Percentiles rank a stretch among this genome's conserved stretches.
Conservation (phyloP, 345 rosid species). For the Populus pruinosa region DNA sequence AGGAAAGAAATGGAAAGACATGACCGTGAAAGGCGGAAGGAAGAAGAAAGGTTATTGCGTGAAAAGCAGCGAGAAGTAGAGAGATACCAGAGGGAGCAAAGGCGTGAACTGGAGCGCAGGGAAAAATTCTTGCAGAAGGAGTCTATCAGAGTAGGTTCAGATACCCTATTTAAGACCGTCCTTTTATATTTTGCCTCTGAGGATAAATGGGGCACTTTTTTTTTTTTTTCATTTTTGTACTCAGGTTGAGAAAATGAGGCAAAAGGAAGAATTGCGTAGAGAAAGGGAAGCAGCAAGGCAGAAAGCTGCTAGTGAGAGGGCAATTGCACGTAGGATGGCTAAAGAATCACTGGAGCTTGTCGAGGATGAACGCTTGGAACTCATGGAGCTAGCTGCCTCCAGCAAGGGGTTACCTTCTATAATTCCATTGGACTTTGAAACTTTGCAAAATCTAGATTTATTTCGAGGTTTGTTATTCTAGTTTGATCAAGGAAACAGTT, state of each 20-base stretch:
- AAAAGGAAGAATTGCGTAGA: conserved; percentile 76
- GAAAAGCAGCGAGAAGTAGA: conserved; percentile 92
- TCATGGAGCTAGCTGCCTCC: conserved; percentile 78
- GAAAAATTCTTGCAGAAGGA: conserved; percentile 84
- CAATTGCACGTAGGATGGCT: conserved; percentile 82
- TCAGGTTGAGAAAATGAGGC: conserved; percentile 82
- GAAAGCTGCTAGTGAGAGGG: conserved; percentile 87
- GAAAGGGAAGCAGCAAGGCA: conserved; percentile 76
- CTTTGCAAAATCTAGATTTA: conserved; percentile 65
- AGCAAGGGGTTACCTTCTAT: conserved; percentile 66
- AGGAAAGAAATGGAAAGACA: conserved; percentile 85
- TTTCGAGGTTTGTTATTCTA: conserved; percentile 55
- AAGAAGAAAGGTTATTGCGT: conserved; percentile 81
- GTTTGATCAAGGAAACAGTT: not conserved
- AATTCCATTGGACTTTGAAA: conserved; percentile 64
- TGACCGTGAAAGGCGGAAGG: conserved; percentile 89
- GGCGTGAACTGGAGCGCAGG: conserved; percentile 82
- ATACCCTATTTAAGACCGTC: not conserved
- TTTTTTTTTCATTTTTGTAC: not conserved
- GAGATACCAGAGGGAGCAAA: conserved; percentile 71
- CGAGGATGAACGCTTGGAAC: conserved; percentile 87
- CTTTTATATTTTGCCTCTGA: not conserved
- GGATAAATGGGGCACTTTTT: not conserved
- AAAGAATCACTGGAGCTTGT: conserved; percentile 80
- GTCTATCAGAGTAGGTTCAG: conserved; percentile 60